A percentile compares a stretch with the other conserved stretches of the same genome.
Conservation (phyloP, 805 yeast species). For the Yueomyces sinensis region DNA sequence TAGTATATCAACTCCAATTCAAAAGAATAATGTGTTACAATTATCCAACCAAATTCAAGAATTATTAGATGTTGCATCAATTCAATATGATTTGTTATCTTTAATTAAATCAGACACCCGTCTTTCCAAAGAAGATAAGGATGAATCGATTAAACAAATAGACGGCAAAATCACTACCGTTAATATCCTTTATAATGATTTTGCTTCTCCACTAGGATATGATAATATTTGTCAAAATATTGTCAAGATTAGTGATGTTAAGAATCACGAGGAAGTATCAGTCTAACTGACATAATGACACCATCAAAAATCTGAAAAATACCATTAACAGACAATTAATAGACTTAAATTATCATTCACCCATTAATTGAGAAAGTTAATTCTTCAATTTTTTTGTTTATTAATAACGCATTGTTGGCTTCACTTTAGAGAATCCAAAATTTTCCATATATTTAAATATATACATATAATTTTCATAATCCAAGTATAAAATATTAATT, state of each 20-base stretch:
- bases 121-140: constrained; percentile 31
- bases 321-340: too few species aligned
- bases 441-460: too few species aligned
- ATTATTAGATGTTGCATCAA: constrained; percentile 70
- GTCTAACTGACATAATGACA: too few species aligned
- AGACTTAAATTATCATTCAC: too few species aligned
- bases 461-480: too few species aligned
- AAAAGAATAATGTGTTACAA: constrained; percentile 64
- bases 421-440: too few species aligned
- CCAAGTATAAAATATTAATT: too few species aligned
- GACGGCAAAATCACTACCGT: constrained; percentile 55
- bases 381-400: too few species aligned
- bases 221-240: constrained; percentile 68
- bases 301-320: too few species aligned
- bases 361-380: too few species aligned
- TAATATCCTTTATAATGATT: constrained; percentile 72
- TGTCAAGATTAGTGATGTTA: constrained; percentile 73
- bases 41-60: constrained; percentile 61
- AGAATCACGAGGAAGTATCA: constrained; percentile 70
- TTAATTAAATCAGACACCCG: constrained; percentile 40
- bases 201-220: constrained; percentile 78
- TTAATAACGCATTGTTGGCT: too few species aligned
- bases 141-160: constrained; percentile 38
- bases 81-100: constrained; percentile 45
- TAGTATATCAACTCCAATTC: constrained; percentile 63